These are phyloP conservation scores for Zoysia pacifica DNA, from an alignment of 176 grass and related monocot genomes.

Conservation along the genomic window DNA sequence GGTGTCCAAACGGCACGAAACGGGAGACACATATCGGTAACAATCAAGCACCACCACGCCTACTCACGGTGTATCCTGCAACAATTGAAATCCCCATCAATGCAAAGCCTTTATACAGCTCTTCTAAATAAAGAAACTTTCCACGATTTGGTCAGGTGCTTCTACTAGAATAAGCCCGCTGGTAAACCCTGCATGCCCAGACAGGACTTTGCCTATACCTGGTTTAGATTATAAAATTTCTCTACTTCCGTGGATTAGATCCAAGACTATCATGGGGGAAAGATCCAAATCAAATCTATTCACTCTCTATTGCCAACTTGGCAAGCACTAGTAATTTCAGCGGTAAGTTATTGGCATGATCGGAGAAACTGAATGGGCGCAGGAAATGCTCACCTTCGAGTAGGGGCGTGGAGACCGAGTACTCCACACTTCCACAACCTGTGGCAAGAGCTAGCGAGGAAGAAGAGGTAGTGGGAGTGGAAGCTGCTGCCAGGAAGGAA, in stretches of 20 bases:
- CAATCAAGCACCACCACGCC: slow-evolving; percentile 56
- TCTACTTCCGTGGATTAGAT: not conserved
- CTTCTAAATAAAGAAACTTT: slow-evolving; percentile 17
- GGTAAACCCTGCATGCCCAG: not conserved
- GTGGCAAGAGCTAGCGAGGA: not conserved
- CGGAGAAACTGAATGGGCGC: not conserved
- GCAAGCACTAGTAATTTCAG: not conserved
- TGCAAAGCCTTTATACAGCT: slow-evolving; percentile 23
- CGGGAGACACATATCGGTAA: slow-evolving; percentile 27
- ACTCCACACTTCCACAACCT: slow-evolving; percentile 25
- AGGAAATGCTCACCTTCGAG: slow-evolving; percentile 48
- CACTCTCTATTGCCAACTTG: not conserved
- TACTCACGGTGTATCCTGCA: slow-evolving; percentile 73
- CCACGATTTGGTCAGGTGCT: not conserved
- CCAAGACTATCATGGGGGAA: not conserved
- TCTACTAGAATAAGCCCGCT: not conserved
- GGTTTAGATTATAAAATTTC: too few relatives aligned
- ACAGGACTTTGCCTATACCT: not conserved
- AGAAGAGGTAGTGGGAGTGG: not conserved
- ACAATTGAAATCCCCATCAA: slow-evolving; percentile 46
- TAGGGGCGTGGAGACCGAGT: slow-evolving; percentile 23
- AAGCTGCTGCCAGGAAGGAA: too few relatives aligned
- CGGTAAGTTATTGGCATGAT: not conserved
- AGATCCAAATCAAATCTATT: slow-evolving; percentile 9
- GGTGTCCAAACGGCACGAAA: slow-evolving; percentile 41